These are phyloP conservation scores for Thinopyrum obtusiflorum DNA, from an alignment of 202 grass and related monocot genomes.

Conservation along the genomic window DNA sequence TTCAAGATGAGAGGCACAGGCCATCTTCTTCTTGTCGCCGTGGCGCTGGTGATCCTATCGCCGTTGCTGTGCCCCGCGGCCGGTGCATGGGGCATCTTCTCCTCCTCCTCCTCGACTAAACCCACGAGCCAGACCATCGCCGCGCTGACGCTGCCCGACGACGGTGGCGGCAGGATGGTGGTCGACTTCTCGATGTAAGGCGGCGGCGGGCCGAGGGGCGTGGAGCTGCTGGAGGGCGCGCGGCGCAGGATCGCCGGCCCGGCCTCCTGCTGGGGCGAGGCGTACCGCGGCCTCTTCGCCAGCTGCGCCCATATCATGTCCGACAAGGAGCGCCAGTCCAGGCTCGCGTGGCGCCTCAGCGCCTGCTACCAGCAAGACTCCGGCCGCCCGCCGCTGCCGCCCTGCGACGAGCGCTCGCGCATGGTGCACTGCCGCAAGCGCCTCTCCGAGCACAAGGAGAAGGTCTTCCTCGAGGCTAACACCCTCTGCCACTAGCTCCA, in stretches of 20 bases:
- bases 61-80: background rate
- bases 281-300: constrained; percentile 65
- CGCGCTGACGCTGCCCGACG: background rate
- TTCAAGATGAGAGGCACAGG: background rate
- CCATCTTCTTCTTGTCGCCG: background rate
- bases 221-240: constrained; percentile 61
- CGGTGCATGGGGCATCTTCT: constrained; percentile 42
- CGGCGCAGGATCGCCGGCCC: constrained; percentile 45
- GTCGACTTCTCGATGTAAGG: constrained; percentile 48
- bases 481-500: constrained; percentile 91
- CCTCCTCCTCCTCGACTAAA: background rate
- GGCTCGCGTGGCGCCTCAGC: constrained; percentile 85
- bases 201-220: constrained; percentile 22
- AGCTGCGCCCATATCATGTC: constrained; percentile 78
- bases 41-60: background rate
- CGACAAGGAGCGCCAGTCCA: constrained; percentile 72
- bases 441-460: constrained; percentile 52
- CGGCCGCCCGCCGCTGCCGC: constrained; percentile 46
- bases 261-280: constrained; percentile 75
- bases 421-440: constrained; percentile 67
- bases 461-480: constrained; percentile 80
- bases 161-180: background rate
- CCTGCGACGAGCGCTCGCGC: constrained; percentile 33
- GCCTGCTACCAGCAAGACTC: constrained; percentile 89
- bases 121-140: background rate